A percentile compares a stretch with the other conserved stretches of the same genome.
These are phyloP conservation scores for Bidens hawaiensis DNA, from an alignment of 140 eudicot species.

Conservation along the genomic window DNA sequence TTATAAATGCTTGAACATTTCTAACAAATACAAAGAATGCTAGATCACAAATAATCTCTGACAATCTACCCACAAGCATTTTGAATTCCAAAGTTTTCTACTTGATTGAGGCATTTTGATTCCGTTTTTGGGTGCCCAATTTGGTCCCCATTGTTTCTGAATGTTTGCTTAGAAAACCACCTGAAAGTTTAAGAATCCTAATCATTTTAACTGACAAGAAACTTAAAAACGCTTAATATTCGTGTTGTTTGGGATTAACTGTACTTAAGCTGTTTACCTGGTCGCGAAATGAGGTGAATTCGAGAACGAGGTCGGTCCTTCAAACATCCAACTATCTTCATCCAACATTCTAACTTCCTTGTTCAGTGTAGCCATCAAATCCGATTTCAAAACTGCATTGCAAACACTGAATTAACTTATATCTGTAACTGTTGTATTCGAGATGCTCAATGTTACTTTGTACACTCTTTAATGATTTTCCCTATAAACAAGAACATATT, in stretches of 20 bases:
- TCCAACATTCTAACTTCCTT: slow-evolving; percentile 88
- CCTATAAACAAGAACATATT: neutral
- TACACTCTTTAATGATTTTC: neutral
- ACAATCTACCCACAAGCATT: neutral
- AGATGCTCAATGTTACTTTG: neutral
- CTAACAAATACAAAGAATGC: neutral
- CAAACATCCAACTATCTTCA: slow-evolving; percentile 98
- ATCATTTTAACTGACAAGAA: neutral
- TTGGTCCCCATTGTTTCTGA: slow-evolving; percentile 34
- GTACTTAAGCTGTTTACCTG: slow-evolving; percentile 43
- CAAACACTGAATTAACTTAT: slow-evolving; percentile 7
- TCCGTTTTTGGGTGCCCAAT: slow-evolving; percentile 32
- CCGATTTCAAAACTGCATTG: slow-evolving; percentile 66
- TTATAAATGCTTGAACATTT: neutral
- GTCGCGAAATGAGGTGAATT: slow-evolving; percentile 65
- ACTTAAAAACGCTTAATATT: no score
- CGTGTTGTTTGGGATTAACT: neutral
- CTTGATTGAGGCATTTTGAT: slow-evolving; percentile 24
- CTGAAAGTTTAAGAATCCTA: slow-evolving; percentile 24
- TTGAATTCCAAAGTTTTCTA: slow-evolving; percentile 2
- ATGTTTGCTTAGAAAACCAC: slow-evolving; percentile 40
- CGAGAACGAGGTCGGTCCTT: slow-evolving; percentile 99
- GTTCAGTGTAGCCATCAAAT: slow-evolving; percentile 68
- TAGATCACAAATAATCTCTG: neutral
- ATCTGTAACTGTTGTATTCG: neutral